Evolutionary conservation across 768 basidiomycete species (phyloP).

Genomic region (Termitomyces sp.): DNA sequence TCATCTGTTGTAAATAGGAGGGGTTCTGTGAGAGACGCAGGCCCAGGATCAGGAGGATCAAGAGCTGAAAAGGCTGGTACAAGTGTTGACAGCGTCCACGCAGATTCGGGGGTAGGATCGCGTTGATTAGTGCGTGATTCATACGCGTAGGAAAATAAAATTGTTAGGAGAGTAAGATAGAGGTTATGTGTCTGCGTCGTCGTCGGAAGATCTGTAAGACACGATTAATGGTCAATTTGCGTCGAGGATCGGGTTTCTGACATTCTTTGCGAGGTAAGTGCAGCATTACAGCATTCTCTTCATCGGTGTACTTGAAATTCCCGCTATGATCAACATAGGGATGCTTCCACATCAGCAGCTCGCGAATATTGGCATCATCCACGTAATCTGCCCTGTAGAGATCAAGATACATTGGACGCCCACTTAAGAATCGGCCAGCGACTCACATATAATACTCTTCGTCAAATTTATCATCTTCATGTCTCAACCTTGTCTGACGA

Average conservation of each 20-base stretch:
- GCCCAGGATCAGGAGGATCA: conserved; percentile 67
- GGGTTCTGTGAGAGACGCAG: conserved; percentile 17
- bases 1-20: conserved; percentile 37
- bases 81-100: conserved; percentile 76
- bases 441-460: conserved; percentile 79
- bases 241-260: conserved; percentile 17
- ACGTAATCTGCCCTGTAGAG: conserved; percentile 68
- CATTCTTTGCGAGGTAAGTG: conserved; percentile 51
- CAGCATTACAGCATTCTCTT: conserved; percentile 65
- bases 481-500: conserved; percentile 42
- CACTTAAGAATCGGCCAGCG: neutral
- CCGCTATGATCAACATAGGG: conserved; percentile 33
- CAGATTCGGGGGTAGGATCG: conserved; percentile 84
- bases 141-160: conserved; percentile 80
- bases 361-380: conserved; percentile 71
- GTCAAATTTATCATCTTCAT: conserved; percentile 78
- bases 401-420: neutral
- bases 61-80: conserved; percentile 80
- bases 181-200: conserved; percentile 50
- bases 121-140: conserved; percentile 71
- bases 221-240: neutral
- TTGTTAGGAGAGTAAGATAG: conserved; percentile 61
- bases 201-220: conserved; percentile 52
- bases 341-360: conserved; percentile 61
- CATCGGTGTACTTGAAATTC: conserved; percentile 56